Conservation (phyloP, 108 stramenopile genomes). For the Nitzschia palea region DNA sequence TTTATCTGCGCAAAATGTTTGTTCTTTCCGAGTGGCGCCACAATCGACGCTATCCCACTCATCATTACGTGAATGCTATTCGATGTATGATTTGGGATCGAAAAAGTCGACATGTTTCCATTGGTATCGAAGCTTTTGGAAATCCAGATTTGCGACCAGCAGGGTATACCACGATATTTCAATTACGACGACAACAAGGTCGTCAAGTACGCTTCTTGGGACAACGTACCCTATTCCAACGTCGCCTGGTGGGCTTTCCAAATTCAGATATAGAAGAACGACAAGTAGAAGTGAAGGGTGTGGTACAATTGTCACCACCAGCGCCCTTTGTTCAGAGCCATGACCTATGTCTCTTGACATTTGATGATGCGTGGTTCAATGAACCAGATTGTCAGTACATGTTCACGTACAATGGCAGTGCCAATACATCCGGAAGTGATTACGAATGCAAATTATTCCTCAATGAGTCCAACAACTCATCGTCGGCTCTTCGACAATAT, state of each 20-base stretch:
- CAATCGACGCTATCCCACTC: neutral
- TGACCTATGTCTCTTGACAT: neutral
- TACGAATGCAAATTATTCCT: neutral
- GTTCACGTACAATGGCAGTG: neutral
- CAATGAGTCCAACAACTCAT: too few species aligned
- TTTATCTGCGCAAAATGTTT: neutral
- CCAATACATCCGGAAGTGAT: neutral
- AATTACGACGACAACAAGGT: neutral
- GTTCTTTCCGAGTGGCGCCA: neutral
- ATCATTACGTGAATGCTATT: neutral
- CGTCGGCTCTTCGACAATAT: neutral
- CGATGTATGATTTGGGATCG: neutral
- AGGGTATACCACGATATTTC: neutral
- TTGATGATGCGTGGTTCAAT: neutral
- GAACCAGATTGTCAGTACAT: neutral
- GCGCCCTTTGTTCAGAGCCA: too few species aligned
- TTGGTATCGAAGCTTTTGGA: slow-evolving; percentile 1
- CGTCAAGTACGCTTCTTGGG: neutral
- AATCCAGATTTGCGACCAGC: neutral
- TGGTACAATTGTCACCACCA: neutral
- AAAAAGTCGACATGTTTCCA: neutral
- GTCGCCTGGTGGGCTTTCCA: too few species aligned
- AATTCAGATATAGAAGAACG: too few species aligned
- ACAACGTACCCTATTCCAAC: neutral
- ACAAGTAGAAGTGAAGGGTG: neutral